A percentile compares a stretch with the other conserved stretches of the same genome.
Conservation (phyloP, 176 grass and related monocot genomes). For the Cenchrus purpureus region DNA sequence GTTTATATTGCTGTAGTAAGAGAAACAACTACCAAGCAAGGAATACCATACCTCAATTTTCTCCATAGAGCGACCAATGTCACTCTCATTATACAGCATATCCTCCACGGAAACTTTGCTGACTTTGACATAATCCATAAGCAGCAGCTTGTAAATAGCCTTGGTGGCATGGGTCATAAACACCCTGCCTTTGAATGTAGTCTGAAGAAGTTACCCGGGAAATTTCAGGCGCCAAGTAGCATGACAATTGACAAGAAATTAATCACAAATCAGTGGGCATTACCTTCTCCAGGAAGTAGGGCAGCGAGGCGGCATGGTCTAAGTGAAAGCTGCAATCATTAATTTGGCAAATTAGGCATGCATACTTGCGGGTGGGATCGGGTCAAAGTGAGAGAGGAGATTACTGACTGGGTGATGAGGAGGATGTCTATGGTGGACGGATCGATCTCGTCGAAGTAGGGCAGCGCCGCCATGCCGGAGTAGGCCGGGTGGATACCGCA, state of each 20-base stretch:
- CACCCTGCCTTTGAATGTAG: constrained; percentile 83
- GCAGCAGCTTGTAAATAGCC: constrained; percentile 86
- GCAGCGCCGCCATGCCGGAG: constrained; percentile 83
- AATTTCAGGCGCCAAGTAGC: not conserved
- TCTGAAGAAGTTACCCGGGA: constrained; percentile 48
- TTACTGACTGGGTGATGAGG: constrained; percentile 96
- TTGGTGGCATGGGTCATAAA: constrained; percentile 99
- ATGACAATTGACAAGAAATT: not conserved
- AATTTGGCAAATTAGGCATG: not conserved
- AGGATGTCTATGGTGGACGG: constrained; percentile 93
- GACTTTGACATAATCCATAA: constrained; percentile 93
- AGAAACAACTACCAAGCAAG: not conserved
- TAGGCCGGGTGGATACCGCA: constrained; percentile 97
- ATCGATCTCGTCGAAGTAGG: constrained; percentile 98
- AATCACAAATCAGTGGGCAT: not conserved
- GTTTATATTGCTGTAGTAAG: not conserved
- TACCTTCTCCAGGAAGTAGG: constrained; percentile 97
- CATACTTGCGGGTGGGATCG: not conserved
- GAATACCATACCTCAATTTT: constrained; percentile 76
- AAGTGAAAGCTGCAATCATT: constrained; percentile 78
- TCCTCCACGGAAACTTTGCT: constrained; percentile 98
- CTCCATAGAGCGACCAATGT: constrained; percentile 87
- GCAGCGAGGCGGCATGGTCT: constrained; percentile 94
- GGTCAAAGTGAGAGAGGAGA: not conserved
- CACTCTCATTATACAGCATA: constrained; percentile 87